Percentiles rank a stretch among this genome's conserved stretches.
Evolutionary conservation across 1,284 basidiomycete species (phyloP).

Genomic region (Mixia osmundae): DNA sequence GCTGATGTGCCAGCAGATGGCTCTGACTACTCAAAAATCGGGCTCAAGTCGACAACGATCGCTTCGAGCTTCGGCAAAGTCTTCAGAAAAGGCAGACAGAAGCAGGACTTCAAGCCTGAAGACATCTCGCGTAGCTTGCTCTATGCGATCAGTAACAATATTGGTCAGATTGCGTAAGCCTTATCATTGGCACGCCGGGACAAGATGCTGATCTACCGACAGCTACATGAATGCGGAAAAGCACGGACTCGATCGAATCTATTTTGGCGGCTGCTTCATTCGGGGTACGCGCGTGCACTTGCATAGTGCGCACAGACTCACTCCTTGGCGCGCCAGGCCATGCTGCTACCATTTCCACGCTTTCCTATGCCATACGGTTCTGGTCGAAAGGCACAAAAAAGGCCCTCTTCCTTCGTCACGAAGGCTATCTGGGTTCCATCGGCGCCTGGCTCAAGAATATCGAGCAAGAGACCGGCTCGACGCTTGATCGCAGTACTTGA

Average conservation of each 20-base stretch:
- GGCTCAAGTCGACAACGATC: conserved; percentile 90
- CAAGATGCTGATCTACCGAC: conserved; percentile 4
- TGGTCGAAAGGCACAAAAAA: conserved; percentile 97
- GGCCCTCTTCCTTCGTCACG: conserved; percentile 87
- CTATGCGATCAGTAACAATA: conserved; percentile 96
- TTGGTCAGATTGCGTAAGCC: conserved; percentile 97
- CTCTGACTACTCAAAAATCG: conserved; percentile 79
- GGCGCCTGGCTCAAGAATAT: conserved; percentile 96
- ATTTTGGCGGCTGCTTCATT: conserved; percentile 98
- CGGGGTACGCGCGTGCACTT: conserved; percentile 37
- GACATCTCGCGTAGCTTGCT: conserved; percentile 86
- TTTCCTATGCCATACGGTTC: conserved; percentile 97
- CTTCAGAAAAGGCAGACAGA: conserved; percentile 54
- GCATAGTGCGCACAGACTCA: not conserved
- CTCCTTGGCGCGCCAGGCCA: conserved; percentile 37
- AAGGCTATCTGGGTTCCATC: conserved; percentile 39
- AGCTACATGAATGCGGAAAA: conserved; percentile 99
- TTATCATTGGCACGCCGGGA: not conserved
- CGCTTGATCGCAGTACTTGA: too few relatives aligned
- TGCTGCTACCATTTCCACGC: conserved; percentile 84
- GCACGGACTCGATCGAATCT: conserved; percentile 87
- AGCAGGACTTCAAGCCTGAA: conserved; percentile 57
- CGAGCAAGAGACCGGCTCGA: conserved; percentile 21
- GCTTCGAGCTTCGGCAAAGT: conserved; percentile 97
- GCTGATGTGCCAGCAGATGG: conserved; percentile 28